phyloP scores from a whole-genome alignment of 163 green algal genomes.

The Scenedesmus sp. region DNA sequence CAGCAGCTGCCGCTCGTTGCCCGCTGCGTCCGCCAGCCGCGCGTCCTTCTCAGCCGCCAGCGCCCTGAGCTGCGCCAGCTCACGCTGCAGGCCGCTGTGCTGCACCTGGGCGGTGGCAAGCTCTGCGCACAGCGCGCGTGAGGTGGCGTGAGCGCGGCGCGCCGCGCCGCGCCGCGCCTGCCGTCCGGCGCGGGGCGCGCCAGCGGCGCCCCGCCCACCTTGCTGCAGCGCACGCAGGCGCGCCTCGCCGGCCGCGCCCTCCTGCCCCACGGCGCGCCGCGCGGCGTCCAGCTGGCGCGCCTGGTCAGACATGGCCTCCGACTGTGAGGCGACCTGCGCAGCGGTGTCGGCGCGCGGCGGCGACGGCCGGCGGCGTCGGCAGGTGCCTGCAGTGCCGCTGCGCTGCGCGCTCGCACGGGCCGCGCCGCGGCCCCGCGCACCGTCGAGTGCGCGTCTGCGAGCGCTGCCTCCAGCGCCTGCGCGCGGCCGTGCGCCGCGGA shows the following conservation, averaged over 20 bases:
- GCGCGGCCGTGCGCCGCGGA: slow-evolving; percentile 29
- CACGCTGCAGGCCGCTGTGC: slow-evolving; percentile 14
- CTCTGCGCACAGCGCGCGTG: slow-evolving; percentile 38
- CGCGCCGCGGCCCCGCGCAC: no score
- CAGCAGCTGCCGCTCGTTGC: not conserved
- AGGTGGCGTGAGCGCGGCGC: no score
- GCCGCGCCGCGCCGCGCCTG: no score
- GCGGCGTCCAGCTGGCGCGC: slow-evolving; percentile 24
- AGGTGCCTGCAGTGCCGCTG: not conserved
- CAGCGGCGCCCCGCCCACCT: not conserved
- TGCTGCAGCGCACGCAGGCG: slow-evolving; percentile 34
- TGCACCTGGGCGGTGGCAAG: slow-evolving; percentile 19
- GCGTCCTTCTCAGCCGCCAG: slow-evolving; percentile 43
- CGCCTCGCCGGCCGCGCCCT: slow-evolving; percentile 5
- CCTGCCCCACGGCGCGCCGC: not conserved
- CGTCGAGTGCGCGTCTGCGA: slow-evolving; percentile 50
- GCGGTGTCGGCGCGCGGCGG: no score
- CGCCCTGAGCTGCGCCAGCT: slow-evolving; percentile 29
- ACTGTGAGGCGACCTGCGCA: slow-evolving; percentile 25
- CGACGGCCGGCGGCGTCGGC: no score
- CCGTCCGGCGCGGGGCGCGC: no score
- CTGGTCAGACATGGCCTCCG: slow-evolving; percentile 30
- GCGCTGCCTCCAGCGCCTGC: slow-evolving; percentile 50
- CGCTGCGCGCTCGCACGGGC: no score
- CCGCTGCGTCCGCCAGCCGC: not conserved